Evolutionary conservation across 495 filamentous ascomycete species (phyloP), one percentile per base, ranked within the genome.

Genomic region (Letharia columbiana): DNA sequence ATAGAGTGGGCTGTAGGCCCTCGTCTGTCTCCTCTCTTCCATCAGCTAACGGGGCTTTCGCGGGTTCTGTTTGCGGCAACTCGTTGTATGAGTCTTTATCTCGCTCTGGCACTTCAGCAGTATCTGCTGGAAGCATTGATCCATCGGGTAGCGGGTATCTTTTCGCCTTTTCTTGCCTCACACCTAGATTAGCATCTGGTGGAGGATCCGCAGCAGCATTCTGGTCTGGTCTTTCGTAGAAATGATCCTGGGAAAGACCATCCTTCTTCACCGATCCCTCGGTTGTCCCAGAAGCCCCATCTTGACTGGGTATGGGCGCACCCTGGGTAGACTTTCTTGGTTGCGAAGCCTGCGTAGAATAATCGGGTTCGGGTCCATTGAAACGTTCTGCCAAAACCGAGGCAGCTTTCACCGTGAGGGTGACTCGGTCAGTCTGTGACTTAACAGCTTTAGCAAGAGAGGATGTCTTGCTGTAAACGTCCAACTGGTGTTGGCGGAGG

Each of bases 381-480:
- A 87, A 80, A 17, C 84, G 79, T 64, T 78, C 77, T 41, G 80
- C 80, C 50, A 90, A 76, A 35, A 81, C 82, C 40, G 81, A 82
- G 23, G 86, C 87, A 59, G 88, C 87, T 71, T 83, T 78, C 40
- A 82, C 82, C 41, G 87, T 88, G 31, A 88, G 71, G 6, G 86
- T 85, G 61, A 89, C 73, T 61, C 86, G 79, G 63, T 89, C 82
- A 3, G 82, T 82, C 74, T 87, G 86, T 64, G 73, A 79, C 71
- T 86, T 87, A 66, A 89, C 76, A 12, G 84, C 82, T 69, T 86
- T 86, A 23, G 86, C 84, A 47, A 96, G 79, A 44, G 86, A 90
- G 3, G 92, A 94, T 12, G 89, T 91, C 66, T 82, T 83, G 62
- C 81, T 86, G 74, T 89, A 97, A 65, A 88, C 76, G 75, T 96